Base-by-base conservation (phyloP, 2,329 filamentous ascomycete genomes). In the Venturia nashicola region DNA sequence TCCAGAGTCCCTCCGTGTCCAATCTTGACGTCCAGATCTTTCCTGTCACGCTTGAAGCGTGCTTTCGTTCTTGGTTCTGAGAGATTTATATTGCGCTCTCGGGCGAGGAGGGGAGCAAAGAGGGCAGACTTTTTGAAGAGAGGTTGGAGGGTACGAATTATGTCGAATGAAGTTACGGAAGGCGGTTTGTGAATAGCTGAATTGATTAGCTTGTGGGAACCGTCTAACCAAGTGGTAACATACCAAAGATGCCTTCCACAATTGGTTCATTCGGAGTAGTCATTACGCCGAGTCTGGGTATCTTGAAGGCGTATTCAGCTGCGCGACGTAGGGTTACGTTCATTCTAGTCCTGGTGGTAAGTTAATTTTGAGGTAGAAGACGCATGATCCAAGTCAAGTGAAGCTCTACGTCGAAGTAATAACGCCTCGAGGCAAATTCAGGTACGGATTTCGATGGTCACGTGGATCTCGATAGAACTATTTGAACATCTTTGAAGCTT, bases 1-100 rank as follows among this genome's bases (percentile, higher is more conserved):
- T 99, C 94, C 20, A 99, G 83, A 1, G 94, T 99, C 54, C 94
- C 94, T 66, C 94, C 94, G 77, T 99, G 94, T 42, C 94, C 94
- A 71, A 97, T 89, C 79, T 97, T 99, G 69, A 97, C 87, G 67
- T 90, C 84, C 5, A 87, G 73, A 1, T 82, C 79, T 69, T 82
- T 82, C 73, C 84, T 83, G 67, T 81, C 80, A 59, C 76, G 77
- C 67, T 78, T 77, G 66, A 85, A 82, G 68, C 82, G 80, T 68
- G 82, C 81, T 72, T 88, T 84, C 65, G 79, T 78, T 65, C 82
- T 79, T 65, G 77, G 77, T 73, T 90, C 86, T 68, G 78, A 76
- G 18, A 79, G 74, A 65, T 84, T 83, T 59, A 78, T 79, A 0
- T 76, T 76, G 64, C 79, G 79, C 69, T 92, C 86, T 62, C 82